These are phyloP conservation scores for Rhizopogon rudus DNA, from an alignment of 768 basidiomycete genomes.

Conservation along the genomic window DNA sequence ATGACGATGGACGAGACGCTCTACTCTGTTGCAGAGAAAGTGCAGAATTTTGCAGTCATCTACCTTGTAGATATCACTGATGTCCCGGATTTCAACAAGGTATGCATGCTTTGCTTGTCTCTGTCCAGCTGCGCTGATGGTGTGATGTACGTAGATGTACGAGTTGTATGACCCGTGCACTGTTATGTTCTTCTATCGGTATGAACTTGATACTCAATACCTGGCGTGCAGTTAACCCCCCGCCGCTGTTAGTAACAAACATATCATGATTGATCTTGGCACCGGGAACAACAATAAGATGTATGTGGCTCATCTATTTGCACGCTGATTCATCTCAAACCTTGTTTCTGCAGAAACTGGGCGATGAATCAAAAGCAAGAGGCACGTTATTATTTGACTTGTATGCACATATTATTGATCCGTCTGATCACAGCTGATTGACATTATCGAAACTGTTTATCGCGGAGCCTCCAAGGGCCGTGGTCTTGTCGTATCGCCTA, in stretches of 20 bases:
- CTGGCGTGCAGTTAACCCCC: neutral
- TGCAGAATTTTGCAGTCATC: constrained; percentile 98
- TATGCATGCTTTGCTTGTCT: constrained; percentile 17
- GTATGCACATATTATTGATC: neutral
- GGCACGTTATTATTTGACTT: constrained; percentile 35
- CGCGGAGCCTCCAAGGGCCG: constrained; percentile 96
- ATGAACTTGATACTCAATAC: constrained; percentile 17
- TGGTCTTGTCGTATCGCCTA: constrained; percentile 95
- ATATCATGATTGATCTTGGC: constrained; percentile 99
- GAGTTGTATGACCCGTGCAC: constrained; percentile 97
- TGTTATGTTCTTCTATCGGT: constrained; percentile 99
- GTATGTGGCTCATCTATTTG: constrained; percentile 41
- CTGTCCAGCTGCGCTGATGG: neutral
- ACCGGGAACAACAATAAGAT: constrained; percentile 99
- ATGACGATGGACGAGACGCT: constrained; percentile 99
- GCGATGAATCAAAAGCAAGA: constrained; percentile 99
- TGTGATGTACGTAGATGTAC: constrained; percentile 70
- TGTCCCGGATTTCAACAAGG: constrained; percentile 99
- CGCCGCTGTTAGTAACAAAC: constrained; percentile 69
- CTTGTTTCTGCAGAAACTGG: constrained; percentile 71
- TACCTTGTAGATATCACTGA: constrained; percentile 94
- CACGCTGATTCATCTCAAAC: neutral
- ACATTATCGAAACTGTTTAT: constrained; percentile 97
- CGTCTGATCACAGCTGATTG: constrained; percentile 63
- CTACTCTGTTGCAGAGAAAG: constrained; percentile 87